Percentiles rank a stretch among this genome's conserved stretches.
phyloP scores from a whole-genome alignment of 148 eudicot species.

The Nyssa sinensis region DNA sequence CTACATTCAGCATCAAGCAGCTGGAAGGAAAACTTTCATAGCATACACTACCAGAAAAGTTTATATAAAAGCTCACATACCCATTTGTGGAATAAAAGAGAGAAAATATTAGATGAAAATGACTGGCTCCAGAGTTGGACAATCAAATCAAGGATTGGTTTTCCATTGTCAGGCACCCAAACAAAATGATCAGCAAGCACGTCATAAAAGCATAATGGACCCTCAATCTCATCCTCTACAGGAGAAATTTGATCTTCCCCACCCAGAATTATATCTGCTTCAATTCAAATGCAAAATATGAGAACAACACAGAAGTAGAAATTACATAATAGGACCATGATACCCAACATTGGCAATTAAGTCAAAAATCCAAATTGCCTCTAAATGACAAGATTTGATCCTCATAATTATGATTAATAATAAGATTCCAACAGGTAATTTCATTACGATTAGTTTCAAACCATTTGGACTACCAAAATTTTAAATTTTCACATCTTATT shows the following conservation, averaged over 20 bases:
- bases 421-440: no score
- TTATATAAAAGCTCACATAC: slow-evolving; percentile 35
- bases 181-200: slow-evolving; percentile 88
- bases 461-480: no score
- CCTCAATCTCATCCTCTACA: slow-evolving; percentile 37
- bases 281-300: slow-evolving; percentile 36
- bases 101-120: slow-evolving; percentile 87
- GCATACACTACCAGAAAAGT: no score
- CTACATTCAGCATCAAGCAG: slow-evolving; percentile 2
- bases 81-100: slow-evolving; percentile 94
- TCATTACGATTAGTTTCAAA: no score
- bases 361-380: slow-evolving; percentile 2
- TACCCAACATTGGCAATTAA: background rate
- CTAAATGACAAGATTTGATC: no score
- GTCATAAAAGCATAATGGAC: slow-evolving; percentile 70
- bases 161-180: slow-evolving; percentile 65
- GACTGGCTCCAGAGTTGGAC: slow-evolving; percentile 98
- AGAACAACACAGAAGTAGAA: slow-evolving; percentile 1
- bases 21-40: slow-evolving; percentile 8
- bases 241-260: slow-evolving; percentile 54
- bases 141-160: slow-evolving; percentile 80
- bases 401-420: no score
- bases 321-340: no score
- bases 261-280: slow-evolving; percentile 75
- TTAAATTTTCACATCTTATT: no score